Evolutionary conservation across 805 yeast species (phyloP), one percentile per base, ranked within the genome.

Genomic region (Wickerhamomyces chaumierensis): DNA sequence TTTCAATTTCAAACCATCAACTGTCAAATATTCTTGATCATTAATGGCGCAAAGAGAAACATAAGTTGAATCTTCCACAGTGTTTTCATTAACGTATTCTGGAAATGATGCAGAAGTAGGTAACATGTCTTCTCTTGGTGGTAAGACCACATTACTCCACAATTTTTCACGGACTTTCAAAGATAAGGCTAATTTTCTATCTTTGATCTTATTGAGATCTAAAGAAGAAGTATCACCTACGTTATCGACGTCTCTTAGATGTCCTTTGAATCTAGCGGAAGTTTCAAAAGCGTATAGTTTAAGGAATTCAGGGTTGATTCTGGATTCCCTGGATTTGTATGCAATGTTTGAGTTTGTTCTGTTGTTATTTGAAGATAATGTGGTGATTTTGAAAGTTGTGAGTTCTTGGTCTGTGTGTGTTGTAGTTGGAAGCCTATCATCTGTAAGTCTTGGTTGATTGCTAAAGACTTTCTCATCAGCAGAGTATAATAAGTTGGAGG

Each of bases 101-200:
- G 50, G 42, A 56, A 25, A 25, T 25, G 9, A 13, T 8, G n/a
- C n/a, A n/a, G 19, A 38, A 17, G 63, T 65, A 9, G 51, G 16
- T 3, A 37, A 42, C 1, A 48, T 42, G 45, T 75, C 82, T 2
- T 44, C 41, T 34, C 80, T 58, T 18, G 81, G 78, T 4, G 70
- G 67, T 25, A 76, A 51, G 5, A 75, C 62, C 14, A 75, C 76
- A 37, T 61, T 63, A 29, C 63, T 60, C 78, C 78, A 74, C 35
- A 75, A 53, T 48, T 71, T 68, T 34, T 72, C 73, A 39, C 73
- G 57, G 3, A 73, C 62, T 15, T 62, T 40, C 8, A 61, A 50
- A 1, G 71, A 70, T 18, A 73, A 46, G 36, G 58, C 63, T 4
- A 60, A 62, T 27, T 57, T 54, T 28, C 16, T 2, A 34, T 25